A percentile compares a stretch with the other conserved stretches of the same genome.
Conservation (phyloP, 2,329 filamentous ascomycete species). For the Diaporthe caulivora region DNA sequence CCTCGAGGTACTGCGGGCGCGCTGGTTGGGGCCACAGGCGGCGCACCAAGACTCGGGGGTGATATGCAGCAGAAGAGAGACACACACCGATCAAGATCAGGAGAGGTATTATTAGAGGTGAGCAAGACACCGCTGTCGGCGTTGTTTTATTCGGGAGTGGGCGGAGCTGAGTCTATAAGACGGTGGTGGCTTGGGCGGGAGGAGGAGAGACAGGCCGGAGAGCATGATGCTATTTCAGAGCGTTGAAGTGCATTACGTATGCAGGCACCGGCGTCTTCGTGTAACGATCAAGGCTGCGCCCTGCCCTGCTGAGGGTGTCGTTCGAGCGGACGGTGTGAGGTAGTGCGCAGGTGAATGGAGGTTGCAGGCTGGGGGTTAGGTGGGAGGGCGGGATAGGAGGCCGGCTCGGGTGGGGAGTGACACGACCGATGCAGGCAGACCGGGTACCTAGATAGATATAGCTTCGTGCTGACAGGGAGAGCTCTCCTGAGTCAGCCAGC, state of each 20-base stretch:
- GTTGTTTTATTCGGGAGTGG: slow-evolving; percentile 39
- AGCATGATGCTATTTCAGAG: slow-evolving; percentile 40
- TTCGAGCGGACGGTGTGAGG: slow-evolving; percentile 8
- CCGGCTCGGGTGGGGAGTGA: slow-evolving; percentile 34
- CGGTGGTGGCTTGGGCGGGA: slow-evolving; percentile 39
- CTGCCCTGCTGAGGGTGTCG: not conserved
- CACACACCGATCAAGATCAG: slow-evolving; percentile 10
- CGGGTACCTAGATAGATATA: slow-evolving; percentile 21
- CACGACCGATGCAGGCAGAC: slow-evolving; percentile 30
- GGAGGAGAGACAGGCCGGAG: slow-evolving; percentile 38
- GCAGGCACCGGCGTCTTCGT: slow-evolving; percentile 26
- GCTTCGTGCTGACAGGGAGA: slow-evolving; percentile 33
- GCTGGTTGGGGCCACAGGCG: slow-evolving; percentile 1
- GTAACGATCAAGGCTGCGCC: slow-evolving; percentile 35
- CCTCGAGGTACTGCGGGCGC: slow-evolving; percentile 13
- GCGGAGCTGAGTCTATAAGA: slow-evolving; percentile 37
- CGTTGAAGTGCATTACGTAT: slow-evolving; percentile 39
- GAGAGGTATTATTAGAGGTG: slow-evolving; percentile 14
- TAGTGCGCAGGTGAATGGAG: slow-evolving; percentile 19
- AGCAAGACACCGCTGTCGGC: slow-evolving; percentile 22
- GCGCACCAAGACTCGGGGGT: slow-evolving; percentile 20
- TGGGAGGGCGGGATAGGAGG: slow-evolving; percentile 29
- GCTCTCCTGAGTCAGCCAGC: slow-evolving; percentile 38
- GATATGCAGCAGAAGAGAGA: slow-evolving; percentile 15
- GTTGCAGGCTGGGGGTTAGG: slow-evolving; percentile 7